A percentile compares a stretch with the other conserved stretches of the same genome.
These are phyloP conservation scores for Dryas drummondii DNA, from an alignment of 306 rosid genomes.

Conservation along the genomic window DNA sequence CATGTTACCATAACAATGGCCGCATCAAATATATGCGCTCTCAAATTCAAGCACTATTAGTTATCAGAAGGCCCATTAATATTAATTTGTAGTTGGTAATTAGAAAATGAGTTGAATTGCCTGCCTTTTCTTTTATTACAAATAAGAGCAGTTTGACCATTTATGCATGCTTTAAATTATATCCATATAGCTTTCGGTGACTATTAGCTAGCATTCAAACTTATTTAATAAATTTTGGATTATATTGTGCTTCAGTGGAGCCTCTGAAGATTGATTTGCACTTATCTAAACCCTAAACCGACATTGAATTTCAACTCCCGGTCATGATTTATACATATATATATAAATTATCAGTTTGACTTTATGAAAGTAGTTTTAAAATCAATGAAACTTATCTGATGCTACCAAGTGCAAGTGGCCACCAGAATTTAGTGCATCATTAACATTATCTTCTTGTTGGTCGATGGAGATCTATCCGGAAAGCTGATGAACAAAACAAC, in stretches of 20 bases:
- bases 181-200: background rate
- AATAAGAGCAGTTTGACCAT: background rate
- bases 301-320: background rate
- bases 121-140: background rate
- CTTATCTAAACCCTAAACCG: background rate
- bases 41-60: background rate
- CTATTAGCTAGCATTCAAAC: background rate
- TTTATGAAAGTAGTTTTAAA: slow-evolving; percentile 1
- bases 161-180: background rate
- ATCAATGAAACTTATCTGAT: background rate
- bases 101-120: background rate
- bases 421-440: background rate
- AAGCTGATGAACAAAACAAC: no score
- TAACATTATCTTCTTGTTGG: background rate
- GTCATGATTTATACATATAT: background rate
- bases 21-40: background rate
- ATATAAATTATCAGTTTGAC: background rate
- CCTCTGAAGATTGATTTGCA: background rate
- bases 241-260: background rate
- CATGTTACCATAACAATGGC: background rate
- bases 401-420: slow-evolving; percentile 4
- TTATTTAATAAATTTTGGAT: background rate
- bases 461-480: background rate
- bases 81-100: background rate
- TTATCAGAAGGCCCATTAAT: background rate